phyloP scores from a whole-genome alignment of 2,329 filamentous ascomycete genomes.

The Myrmaecium sp. region DNA sequence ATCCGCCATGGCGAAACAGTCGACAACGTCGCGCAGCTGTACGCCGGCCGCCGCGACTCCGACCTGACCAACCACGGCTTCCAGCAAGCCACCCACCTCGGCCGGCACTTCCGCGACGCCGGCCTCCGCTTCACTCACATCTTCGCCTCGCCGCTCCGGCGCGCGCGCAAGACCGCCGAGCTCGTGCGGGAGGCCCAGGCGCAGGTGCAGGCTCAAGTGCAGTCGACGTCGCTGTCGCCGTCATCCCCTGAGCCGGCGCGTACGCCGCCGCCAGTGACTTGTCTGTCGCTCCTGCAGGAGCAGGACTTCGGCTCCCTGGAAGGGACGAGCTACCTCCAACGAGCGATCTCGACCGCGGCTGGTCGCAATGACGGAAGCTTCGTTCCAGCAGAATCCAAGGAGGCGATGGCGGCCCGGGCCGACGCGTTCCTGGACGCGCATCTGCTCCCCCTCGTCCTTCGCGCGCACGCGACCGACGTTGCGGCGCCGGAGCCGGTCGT shows the following conservation, averaged over 20 bases:
- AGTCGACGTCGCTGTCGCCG: slow-evolving; percentile 2
- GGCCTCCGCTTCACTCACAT: slow-evolving; percentile 51
- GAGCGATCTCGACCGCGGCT: slow-evolving; percentile 24
- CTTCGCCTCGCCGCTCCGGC: slow-evolving; percentile 62
- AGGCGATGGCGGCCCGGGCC: slow-evolving; percentile 47
- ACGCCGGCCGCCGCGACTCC: slow-evolving; percentile 69
- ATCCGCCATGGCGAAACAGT: slow-evolving; percentile 82
- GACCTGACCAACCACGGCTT: slow-evolving; percentile 66
- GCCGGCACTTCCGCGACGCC: slow-evolving; percentile 44
- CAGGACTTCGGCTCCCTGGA: slow-evolving; percentile 60
- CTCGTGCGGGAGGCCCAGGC: slow-evolving; percentile 43
- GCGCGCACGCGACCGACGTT: slow-evolving; percentile 12
- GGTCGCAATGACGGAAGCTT: slow-evolving; percentile 23
- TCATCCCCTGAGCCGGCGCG: slow-evolving; percentile 8
- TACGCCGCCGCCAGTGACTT: slow-evolving; percentile 8
- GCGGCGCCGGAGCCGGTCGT: slow-evolving; percentile 26
- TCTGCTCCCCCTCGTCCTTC: slow-evolving; percentile 43
- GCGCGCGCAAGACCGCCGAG: slow-evolving; percentile 55
- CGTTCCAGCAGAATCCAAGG: slow-evolving; percentile 48
- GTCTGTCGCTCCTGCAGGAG: slow-evolving; percentile 37
- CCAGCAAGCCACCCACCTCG: slow-evolving; percentile 60
- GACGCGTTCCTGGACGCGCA: slow-evolving; percentile 49
- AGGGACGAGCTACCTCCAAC: slow-evolving; percentile 38
- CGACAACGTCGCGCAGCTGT: slow-evolving; percentile 67
- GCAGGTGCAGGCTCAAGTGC: slow-evolving; percentile 1